Base-by-base conservation (phyloP, 176 grass and related monocot species). In the Avena atlantica region DNA sequence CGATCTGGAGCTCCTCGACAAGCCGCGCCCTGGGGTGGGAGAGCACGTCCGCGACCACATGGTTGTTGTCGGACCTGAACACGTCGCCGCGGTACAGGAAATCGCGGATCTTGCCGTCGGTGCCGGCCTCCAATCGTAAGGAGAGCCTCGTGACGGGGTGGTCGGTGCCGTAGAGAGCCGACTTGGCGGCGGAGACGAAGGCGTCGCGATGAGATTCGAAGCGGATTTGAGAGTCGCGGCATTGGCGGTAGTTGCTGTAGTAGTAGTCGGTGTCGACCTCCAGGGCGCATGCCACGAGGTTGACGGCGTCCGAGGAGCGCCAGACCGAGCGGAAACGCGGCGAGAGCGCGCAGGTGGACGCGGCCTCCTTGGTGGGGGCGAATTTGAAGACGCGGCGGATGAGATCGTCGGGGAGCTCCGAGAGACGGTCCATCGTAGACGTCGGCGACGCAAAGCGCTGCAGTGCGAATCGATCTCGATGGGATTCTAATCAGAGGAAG, bases 371-470 rank as follows among this genome's bases (percentile, higher is more conserved):
- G 27, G 12, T 1, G 2, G 80, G 50, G 31, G 34, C 7, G 50
- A 58, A 17, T 6, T 6, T 0, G 23, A 84, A 58, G 56, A 84
- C 11, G 23, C 11, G 70, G 1, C 56, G 16, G 1, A 84, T 40
- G 1, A 84, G 70, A 6, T 84, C 70, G 82, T 84, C 68, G 3
- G 66, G 12, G 34, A 83, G 65, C 31, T 42, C 29, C 7, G 81
- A 83, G 17, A 83, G 17, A 29, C 81, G 50, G 81, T 71, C 81
- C 59, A 61, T 61, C n/a, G 2, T 12, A 23, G n/a, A 23, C 20
- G 59, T 61, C 57, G 59, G 59, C 59, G 59, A n/a, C 59, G 56
- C 56, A 59, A 57, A 57, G 55, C 17, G 50, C 4, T 4, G 50
- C 50, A 25, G 0, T 14, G 12, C 12, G 5, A 19, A 56, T 56